Evolutionary conservation across 129 eudicot genomes (phyloP).

Genomic region (Lonicera japonica): DNA sequence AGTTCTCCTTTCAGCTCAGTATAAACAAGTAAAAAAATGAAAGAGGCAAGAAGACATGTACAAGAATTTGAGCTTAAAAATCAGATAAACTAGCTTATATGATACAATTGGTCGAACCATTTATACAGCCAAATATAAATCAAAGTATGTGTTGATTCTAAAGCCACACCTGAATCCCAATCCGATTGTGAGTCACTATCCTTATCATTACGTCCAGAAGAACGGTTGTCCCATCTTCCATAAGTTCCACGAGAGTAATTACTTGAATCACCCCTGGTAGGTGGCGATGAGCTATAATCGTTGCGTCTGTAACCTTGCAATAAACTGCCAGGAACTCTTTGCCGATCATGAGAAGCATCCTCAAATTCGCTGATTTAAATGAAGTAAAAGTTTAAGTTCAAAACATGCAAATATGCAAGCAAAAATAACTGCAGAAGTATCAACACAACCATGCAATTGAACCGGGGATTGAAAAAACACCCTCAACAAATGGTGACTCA

Average conservation of each 20-base stretch:
- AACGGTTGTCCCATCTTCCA: constrained; percentile 80
- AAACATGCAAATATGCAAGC: constrained; percentile 4
- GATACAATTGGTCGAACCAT: background rate
- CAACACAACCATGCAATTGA: constrained; percentile 5
- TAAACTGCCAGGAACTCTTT: constrained; percentile 47
- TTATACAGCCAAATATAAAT: background rate
- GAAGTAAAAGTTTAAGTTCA: constrained; percentile 8
- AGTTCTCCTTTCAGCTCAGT: background rate
- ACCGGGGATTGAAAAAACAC: background rate
- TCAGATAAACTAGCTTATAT: background rate
- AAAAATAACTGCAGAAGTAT: constrained; percentile 7
- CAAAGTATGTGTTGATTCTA: background rate
- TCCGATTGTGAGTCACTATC: constrained; percentile 76
- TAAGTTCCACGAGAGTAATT: constrained; percentile 44
- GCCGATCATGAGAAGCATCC: constrained; percentile 49
- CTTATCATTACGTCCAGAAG: constrained; percentile 65
- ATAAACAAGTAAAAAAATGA: no score
- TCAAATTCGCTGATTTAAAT: constrained; percentile 57
- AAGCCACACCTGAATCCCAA: constrained; percentile 49
- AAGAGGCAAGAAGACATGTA: no score
- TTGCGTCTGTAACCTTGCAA: constrained; percentile 59
- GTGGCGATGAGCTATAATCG: constrained; percentile 80
- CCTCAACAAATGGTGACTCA: background rate
- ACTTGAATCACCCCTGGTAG: constrained; percentile 66
- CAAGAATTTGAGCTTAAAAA: background rate